A percentile compares a stretch with the other conserved stretches of the same genome.
These are phyloP conservation scores for Podaxis sp. DNA, from an alignment of 768 basidiomycete genomes.

Conservation along the genomic window DNA sequence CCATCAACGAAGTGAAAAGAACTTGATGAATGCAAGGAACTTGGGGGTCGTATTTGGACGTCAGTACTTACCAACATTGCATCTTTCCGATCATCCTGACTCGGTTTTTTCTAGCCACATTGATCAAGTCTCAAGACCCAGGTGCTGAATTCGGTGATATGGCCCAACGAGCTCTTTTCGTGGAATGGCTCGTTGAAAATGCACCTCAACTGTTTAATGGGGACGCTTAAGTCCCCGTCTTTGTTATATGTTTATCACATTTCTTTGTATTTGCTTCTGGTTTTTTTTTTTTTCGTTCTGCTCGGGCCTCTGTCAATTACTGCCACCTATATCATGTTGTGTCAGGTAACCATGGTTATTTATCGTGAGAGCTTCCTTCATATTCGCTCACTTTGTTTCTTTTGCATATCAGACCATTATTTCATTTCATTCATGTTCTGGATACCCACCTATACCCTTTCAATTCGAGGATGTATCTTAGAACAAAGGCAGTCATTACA, in stretches of 20 bases:
- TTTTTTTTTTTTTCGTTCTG: neutral
- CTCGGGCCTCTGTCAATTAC: neutral
- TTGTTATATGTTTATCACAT: slow-evolving; percentile 19
- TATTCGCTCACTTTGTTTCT: neutral
- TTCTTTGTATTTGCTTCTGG: slow-evolving; percentile 7
- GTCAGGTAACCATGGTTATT: slow-evolving; percentile 10
- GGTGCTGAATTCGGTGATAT: slow-evolving; percentile 94
- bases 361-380: neutral
- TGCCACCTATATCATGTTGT: slow-evolving; percentile 4
- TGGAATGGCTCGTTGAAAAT: slow-evolving; percentile 95
- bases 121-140: slow-evolving; percentile 87
- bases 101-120: slow-evolving; percentile 59
- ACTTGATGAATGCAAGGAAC: slow-evolving; percentile 94
- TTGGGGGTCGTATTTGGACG: slow-evolving; percentile 98
- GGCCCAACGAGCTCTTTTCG: slow-evolving; percentile 89
- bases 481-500: neutral
- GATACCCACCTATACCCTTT: slow-evolving; percentile 9
- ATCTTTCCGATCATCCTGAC: neutral
- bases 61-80: slow-evolving; percentile 39
- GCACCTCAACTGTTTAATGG: slow-evolving; percentile 52
- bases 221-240: slow-evolving; percentile 16
- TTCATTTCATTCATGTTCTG: slow-evolving; percentile 5
- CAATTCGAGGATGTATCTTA: slow-evolving; percentile 8
- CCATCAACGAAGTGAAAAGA: slow-evolving; percentile 60
- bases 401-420: slow-evolving; percentile 6